phyloP scores from a whole-genome alignment of 257 asterid species.

The Paulownia fortunei region DNA sequence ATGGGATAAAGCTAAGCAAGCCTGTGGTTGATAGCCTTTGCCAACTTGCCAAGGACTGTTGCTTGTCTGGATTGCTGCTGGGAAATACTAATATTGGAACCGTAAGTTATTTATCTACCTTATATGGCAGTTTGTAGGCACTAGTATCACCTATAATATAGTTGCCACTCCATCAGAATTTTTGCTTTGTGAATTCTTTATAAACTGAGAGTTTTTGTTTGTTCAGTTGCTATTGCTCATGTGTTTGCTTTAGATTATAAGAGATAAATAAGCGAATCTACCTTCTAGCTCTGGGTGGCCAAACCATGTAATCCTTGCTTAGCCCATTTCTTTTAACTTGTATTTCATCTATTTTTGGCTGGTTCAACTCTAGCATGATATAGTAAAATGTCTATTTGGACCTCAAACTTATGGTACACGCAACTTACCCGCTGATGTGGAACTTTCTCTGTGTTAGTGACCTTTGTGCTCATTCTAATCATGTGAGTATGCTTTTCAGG shows the following conservation, averaged over 20 bases:
- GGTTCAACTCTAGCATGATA: not conserved
- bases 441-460: not conserved
- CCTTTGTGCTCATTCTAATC: slow-evolving; percentile 22
- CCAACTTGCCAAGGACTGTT: slow-evolving; percentile 62
- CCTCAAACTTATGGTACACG: slow-evolving; percentile 6
- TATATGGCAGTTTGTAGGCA: slow-evolving; percentile 18
- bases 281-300: not conserved
- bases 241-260: not conserved
- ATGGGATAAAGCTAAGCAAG: slow-evolving; percentile 82
- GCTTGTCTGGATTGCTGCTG: slow-evolving; percentile 83
- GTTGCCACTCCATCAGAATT: not conserved
- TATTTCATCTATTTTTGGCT: slow-evolving; percentile 24
- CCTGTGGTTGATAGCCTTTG: slow-evolving; percentile 80
- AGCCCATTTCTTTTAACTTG: not conserved
- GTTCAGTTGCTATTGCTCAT: not conserved
- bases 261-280: not conserved
- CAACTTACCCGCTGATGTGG: not conserved
- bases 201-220: not conserved
- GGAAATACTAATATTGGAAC: slow-evolving; percentile 78
- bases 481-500: slow-evolving; percentile 56
- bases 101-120: slow-evolving; percentile 51
- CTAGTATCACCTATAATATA: not conserved
- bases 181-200: not conserved
- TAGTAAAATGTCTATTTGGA: not conserved
- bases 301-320: slow-evolving; percentile 12